phyloP scores from a whole-genome alignment of 768 basidiomycete genomes.

The Stropharia rugosoannulata region DNA sequence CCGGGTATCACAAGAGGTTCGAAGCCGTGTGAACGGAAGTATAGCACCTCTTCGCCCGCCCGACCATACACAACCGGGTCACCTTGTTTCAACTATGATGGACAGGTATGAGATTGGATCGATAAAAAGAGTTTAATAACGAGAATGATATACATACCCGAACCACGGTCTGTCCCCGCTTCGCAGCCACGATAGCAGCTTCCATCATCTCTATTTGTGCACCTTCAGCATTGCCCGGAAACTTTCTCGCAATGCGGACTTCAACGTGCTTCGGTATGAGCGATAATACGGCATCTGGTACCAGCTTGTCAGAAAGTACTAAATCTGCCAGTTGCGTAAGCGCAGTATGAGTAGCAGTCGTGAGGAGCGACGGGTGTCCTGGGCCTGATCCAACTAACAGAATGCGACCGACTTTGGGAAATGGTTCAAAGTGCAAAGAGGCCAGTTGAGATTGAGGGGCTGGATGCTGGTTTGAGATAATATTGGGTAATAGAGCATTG shows the following conservation, averaged over 20 bases:
- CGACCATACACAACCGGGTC: constrained; percentile 96
- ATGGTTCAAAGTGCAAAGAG: constrained; percentile 33
- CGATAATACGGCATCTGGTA: constrained; percentile 83
- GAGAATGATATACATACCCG: constrained; percentile 49
- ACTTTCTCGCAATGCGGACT: constrained; percentile 92
- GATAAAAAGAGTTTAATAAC: constrained; percentile 7
- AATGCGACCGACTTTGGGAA: constrained; percentile 62
- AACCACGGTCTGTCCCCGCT: constrained; percentile 80
- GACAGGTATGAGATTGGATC: constrained; percentile 9
- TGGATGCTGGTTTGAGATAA: constrained; percentile 2
- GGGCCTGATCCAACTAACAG: constrained; percentile 93
- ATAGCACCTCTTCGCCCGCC: constrained; percentile 91
- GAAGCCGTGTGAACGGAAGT: constrained; percentile 85
- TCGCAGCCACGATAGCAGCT: constrained; percentile 81
- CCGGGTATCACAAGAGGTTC: constrained; percentile 88
- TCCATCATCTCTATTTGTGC: constrained; percentile 96
- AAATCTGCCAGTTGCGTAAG: constrained; percentile 81
- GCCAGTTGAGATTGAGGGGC: constrained; percentile 15
- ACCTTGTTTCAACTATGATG: constrained; percentile 85
- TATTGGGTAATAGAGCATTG: constrained; percentile 7
- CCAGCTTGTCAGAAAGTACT: constrained; percentile 95
- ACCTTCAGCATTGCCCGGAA: constrained; percentile 95
- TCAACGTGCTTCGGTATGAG: constrained; percentile 74
- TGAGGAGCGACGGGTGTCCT: constrained; percentile 91
- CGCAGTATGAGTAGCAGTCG: constrained; percentile 78